Conservation (phyloP, 2,329 filamentous ascomycete species). For the Aspergillus terreus region DNA sequence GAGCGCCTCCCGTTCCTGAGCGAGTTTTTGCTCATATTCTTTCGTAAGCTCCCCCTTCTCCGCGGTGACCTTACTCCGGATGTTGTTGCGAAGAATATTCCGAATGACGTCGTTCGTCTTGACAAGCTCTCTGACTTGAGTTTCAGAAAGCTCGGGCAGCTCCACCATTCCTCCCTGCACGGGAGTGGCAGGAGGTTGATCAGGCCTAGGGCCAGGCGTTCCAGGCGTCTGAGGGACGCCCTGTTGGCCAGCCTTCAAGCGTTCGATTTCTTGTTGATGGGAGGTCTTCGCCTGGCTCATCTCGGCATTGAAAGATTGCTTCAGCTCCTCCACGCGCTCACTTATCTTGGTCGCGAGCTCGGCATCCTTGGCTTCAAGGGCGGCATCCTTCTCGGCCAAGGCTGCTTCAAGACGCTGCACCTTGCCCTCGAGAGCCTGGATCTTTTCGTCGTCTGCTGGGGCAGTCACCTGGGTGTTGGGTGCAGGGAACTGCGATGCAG, state of each 20-base stretch:
- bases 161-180: conserved; percentile 27
- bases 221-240: conserved; percentile 16
- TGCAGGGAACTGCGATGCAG: conserved; percentile 29
- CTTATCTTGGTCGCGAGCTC: conserved; percentile 49
- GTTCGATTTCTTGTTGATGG: conserved; percentile 49
- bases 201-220: conserved; percentile 17
- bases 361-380: conserved; percentile 45
- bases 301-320: conserved; percentile 67
- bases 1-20: conserved; percentile 38
- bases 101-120: conserved; percentile 48
- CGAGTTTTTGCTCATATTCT: conserved; percentile 31
- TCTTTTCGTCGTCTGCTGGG: conserved; percentile 51
- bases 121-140: conserved; percentile 49
- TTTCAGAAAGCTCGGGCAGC: conserved; percentile 44
- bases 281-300: conserved; percentile 54
- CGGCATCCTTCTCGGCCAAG: conserved; percentile 46
- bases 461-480: conserved; percentile 20
- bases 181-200: conserved; percentile 26
- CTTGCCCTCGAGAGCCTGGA: conserved; percentile 59
- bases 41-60: conserved; percentile 29
- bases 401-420: conserved; percentile 52
- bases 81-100: conserved; percentile 55
- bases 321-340: conserved; percentile 54
- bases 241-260: conserved; percentile 44
- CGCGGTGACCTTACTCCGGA: conserved; percentile 46